A percentile compares a stretch with the other conserved stretches of the same genome.
These are phyloP conservation scores for Rhizopogon sp. DNA, from an alignment of 768 basidiomycete species.

Conservation along the genomic window DNA sequence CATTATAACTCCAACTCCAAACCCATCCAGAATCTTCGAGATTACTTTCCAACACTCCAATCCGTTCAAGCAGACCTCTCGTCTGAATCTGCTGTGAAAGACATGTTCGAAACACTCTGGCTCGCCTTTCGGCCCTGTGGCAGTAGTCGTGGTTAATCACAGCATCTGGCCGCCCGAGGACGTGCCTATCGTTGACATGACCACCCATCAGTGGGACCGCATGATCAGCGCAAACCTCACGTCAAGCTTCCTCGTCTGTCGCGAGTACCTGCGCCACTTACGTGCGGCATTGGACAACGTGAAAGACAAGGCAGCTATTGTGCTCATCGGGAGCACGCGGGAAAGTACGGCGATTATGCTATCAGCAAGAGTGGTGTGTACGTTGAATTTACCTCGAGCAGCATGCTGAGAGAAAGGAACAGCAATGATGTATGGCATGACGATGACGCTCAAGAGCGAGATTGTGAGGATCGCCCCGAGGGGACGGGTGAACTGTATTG, in stretches of 20 bases:
- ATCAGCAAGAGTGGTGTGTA: conserved; percentile 60
- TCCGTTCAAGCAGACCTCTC: conserved; percentile 53
- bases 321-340: conserved; percentile 67
- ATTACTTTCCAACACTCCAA: conserved; percentile 28
- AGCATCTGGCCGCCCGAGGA: conserved; percentile 44
- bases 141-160: conserved; percentile 62
- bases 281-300: conserved; percentile 28
- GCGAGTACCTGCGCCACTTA: conserved; percentile 52
- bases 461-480: conserved; percentile 70
- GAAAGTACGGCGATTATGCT: conserved; percentile 72
- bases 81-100: conserved; percentile 46
- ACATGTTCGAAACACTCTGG: conserved; percentile 40
- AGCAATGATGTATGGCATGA: conserved; percentile 74
- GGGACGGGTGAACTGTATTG: conserved; percentile 64
- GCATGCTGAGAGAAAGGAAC: background rate
- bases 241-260: conserved; percentile 57
- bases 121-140: conserved; percentile 42
- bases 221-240: conserved; percentile 66
- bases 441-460: conserved; percentile 69
- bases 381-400: background rate
- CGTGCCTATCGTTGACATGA: conserved; percentile 51
- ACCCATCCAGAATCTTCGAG: conserved; percentile 36
- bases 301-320: conserved; percentile 53
- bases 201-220: conserved; percentile 55
- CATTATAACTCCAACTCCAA: conserved; percentile 57